These are phyloP conservation scores for Mimosa pudica DNA, from an alignment of 306 rosid species.

Conservation along the genomic window DNA sequence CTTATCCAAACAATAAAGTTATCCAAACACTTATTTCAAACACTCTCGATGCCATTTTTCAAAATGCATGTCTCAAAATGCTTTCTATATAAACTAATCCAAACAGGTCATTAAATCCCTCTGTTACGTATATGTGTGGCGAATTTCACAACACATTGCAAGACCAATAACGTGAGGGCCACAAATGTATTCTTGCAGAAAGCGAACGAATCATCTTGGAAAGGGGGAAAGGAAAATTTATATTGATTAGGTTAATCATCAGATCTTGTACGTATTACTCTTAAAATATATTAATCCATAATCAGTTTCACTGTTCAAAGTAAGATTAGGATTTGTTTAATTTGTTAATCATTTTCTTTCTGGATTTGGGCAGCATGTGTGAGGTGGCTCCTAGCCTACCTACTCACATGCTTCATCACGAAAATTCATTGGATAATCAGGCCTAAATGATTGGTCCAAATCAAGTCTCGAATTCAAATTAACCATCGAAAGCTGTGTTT, in stretches of 20 bases:
- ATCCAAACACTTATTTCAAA: no score
- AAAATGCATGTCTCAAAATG: no score
- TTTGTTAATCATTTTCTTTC: constrained; percentile 13
- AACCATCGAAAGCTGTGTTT: constrained; percentile 41
- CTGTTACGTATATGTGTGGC: not conserved
- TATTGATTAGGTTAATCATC: constrained; percentile 38
- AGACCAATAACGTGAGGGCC: constrained; percentile 61
- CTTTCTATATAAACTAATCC: no score
- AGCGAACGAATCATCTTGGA: constrained; percentile 49
- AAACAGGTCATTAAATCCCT: no score
- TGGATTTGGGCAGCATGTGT: constrained; percentile 48
- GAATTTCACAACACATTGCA: not conserved
- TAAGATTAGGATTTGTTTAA: constrained; percentile 22
- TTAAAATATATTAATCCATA: not conserved
- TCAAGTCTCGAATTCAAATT: not conserved
- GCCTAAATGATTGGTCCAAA: constrained; percentile 35
- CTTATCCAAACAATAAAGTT: no score
- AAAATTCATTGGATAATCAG: constrained; percentile 6
- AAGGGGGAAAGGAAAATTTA: constrained; percentile 30
- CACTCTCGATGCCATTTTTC: no score
- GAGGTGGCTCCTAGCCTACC: constrained; percentile 43
- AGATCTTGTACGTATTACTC: constrained; percentile 30
- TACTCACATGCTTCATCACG: constrained; percentile 46
- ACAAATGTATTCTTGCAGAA: constrained; percentile 39
- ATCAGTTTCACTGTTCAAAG: not conserved